Evolutionary conservation across 1,284 basidiomycete species (phyloP), one percentile per base, ranked within the genome.

Genomic region (Sporisorium sorghi): DNA sequence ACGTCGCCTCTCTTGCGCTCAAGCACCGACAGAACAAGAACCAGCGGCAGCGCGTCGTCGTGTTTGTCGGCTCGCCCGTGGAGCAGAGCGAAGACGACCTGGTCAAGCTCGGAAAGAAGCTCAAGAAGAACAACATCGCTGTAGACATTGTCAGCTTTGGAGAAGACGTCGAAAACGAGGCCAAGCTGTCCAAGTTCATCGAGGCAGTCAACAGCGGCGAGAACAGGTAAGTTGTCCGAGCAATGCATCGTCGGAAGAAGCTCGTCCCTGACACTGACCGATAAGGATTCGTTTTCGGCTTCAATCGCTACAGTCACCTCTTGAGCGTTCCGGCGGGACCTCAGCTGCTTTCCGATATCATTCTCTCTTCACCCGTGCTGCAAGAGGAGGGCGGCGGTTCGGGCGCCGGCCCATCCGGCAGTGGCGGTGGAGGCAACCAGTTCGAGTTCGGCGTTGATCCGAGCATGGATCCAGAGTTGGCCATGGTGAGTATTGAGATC

Each of bases 1-100:
- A 93, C 73, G 90, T 98, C 49, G 95, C 96, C 32, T 69, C 67
- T 84, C 91, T 99, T 48, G 95, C 97, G 0, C 88, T 99, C 66
- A 99, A 99, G 86, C 96, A 99, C 85, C 88, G 97, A 65, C 93
- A 96, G 86, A 97, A 99, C 88, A 99, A 99, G 89, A 97, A 94
- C 82, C 91, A 97, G 55, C 90, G 94, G 28, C 96, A 99, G 83
- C 90, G 96, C 43, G 92, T 98, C 77, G 90, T 99, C 79, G 92
- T 93, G 46, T 97, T 99, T 79, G 90, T 96, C 60, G 94, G 91
- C 23, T 95, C 93, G 7, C 97, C 97, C 0, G 69, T 84, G 2
- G 42, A 71, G 15, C 74, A 81, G 50, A 54, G 71, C 4, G 76
- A 81, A 23, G 80, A 77, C 5, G 69, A 72, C 15, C 67, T 84